Evolutionary conservation across 352 stramenopile genomes (phyloP), one percentile per base, ranked within the genome.

Genomic region (Phytophthora syringae): DNA sequence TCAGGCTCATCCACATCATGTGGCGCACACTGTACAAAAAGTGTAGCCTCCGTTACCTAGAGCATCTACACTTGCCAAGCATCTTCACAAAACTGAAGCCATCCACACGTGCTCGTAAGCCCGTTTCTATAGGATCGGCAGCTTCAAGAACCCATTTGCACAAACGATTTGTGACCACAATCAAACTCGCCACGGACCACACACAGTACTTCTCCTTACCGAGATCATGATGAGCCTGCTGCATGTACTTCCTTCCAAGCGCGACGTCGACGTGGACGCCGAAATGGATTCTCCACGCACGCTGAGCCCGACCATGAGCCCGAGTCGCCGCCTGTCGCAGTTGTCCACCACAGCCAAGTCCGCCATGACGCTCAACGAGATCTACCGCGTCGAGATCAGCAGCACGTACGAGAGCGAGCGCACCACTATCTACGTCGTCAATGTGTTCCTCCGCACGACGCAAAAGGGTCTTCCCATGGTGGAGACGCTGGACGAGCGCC

Each of bases 351-450:
- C 60, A 27, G 72, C 76, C 40, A 85, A 77, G 47, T 79, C 65
- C 34, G 76, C 82, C 10, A 62, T 88, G 60, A 55, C 72, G 32
- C 74, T 91, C 43, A 89, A 91, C 68, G 79, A 89, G 60, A 79
- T 91, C 57, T 70, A 85, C 42, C 69, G 63, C 50, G 60, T 91
- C 18, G 63, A 80, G 34, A 76, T 91, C 43, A 56, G 42, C 40
- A 51, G 52, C 20, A 68, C 74, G 12, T 79, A 74, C 68, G 65
- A 72, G 18, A 39, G 15, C 21, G 70, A 87, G 39, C 68, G 64
- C 51, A 69, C 68, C 27, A 83, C 72, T 3, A 57, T 89, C 24
- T 91, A 88, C 63, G 76, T 84, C 24, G 44, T 89, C 24, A 65
- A 80, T 48, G 63, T 91, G 22, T 78, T 78, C 50, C 43, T 91